A percentile compares a stretch with the other conserved stretches of the same genome.
Conservation (phyloP, 2,329 filamentous ascomycete genomes). For the Alternaria triticina region DNA sequence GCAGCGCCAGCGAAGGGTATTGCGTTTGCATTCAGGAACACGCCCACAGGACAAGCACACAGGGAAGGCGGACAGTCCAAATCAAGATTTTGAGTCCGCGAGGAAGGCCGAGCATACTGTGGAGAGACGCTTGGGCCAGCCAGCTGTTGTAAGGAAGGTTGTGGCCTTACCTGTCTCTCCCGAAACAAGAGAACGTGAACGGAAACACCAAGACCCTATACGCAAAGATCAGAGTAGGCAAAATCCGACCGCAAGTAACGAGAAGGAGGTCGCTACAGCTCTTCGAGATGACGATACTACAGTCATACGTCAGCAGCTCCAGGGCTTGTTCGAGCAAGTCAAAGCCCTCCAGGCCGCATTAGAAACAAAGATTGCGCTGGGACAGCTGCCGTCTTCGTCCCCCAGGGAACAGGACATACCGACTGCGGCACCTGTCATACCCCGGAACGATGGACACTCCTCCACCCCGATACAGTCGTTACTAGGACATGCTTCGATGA, state of each 20-base stretch:
- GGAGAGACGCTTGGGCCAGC: not conserved
- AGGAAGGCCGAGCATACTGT: not conserved
- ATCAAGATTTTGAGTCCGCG: not conserved
- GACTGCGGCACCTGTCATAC: not conserved
- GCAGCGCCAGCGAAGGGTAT: not conserved
- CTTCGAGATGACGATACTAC: not conserved
- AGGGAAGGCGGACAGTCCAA: not conserved
- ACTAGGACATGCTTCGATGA: not conserved
- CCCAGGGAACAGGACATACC: not conserved
- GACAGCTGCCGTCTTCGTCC: not conserved
- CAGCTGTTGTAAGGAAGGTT: not conserved
- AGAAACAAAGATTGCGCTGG: not conserved
- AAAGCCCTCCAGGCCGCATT: constrained; percentile 15
- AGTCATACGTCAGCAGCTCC: constrained; percentile 15
- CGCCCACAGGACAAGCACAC: not conserved
- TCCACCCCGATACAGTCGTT: not conserved
- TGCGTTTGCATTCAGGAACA: not conserved
- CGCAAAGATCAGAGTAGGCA: not conserved
- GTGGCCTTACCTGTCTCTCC: not conserved
- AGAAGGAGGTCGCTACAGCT: not conserved
- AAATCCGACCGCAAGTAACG: not conserved
- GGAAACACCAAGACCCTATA: not conserved
- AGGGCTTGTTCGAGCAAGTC: constrained; percentile 22
- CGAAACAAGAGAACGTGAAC: not conserved
- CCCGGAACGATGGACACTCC: not conserved